A percentile compares a stretch with the other conserved stretches of the same genome.
Evolutionary conservation across 2,329 filamentous ascomycete genomes (phyloP).

Genomic region (Fusarium cyanostomum): DNA sequence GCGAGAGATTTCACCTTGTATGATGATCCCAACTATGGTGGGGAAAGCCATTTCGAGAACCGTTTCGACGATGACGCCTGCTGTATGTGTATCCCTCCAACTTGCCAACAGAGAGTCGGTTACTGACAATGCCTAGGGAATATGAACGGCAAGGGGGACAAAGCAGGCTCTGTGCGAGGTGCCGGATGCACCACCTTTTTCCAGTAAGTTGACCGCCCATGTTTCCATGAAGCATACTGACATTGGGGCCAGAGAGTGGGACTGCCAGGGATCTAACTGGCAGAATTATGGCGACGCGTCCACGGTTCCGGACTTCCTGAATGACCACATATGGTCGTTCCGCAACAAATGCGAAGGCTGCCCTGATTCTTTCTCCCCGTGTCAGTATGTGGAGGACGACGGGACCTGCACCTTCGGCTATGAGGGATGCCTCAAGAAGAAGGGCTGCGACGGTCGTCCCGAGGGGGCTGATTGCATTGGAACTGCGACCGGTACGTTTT

Average conservation of each 20-base stretch:
- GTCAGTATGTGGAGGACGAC: neutral
- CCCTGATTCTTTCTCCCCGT: neutral
- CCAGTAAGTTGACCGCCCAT: neutral
- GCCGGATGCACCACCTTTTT: neutral
- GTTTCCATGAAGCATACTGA: neutral
- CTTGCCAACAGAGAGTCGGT: neutral
- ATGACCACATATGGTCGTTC: neutral
- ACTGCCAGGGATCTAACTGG: neutral
- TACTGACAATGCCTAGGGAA: neutral
- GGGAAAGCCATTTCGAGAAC: neutral
- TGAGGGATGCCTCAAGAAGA: neutral
- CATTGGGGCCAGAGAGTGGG: neutral
- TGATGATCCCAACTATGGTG: neutral
- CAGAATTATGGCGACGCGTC: neutral
- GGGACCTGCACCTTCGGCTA: neutral
- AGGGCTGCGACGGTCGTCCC: neutral
- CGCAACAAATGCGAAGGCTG: neutral
- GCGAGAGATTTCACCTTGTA: neutral
- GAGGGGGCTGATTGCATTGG: neutral
- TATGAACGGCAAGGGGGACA: neutral
- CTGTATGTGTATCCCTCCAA: neutral
- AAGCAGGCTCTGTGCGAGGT: constrained; percentile 29
- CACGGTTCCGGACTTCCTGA: neutral
- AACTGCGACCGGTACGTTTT: neutral
- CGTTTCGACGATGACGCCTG: neutral